Conservation (phyloP, 352 stramenopile genomes). For the Pythium phragmitis region DNA sequence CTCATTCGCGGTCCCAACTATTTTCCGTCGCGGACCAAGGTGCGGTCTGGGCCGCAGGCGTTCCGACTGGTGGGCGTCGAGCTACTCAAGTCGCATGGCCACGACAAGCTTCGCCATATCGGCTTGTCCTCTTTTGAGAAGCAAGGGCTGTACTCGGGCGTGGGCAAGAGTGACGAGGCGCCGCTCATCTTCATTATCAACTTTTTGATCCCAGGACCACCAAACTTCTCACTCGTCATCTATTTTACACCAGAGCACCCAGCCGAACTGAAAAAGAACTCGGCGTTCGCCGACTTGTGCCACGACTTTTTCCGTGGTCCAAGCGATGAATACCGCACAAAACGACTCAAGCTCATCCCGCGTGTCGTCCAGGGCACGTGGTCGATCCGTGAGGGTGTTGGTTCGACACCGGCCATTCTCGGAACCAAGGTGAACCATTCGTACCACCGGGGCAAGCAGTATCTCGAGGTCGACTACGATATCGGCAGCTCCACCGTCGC, state of each 20-base stretch:
- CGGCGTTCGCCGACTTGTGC: conserved; percentile 67
- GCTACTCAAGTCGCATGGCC: conserved; percentile 43
- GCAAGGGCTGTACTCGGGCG: conserved; percentile 27
- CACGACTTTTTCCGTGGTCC: conserved; percentile 56
- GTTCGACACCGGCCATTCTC: conserved; percentile 88
- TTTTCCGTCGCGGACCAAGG: conserved; percentile 56
- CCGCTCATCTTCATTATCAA: conserved; percentile 80
- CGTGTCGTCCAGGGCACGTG: conserved; percentile 89
- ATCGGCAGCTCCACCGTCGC: conserved; percentile 77
- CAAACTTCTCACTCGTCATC: conserved; percentile 67
- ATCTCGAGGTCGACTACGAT: conserved; percentile 79
- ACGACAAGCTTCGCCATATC: conserved; percentile 57
- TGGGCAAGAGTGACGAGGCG: conserved; percentile 24
- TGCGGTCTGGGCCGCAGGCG: conserved; percentile 54
- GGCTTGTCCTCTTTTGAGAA: conserved; percentile 67
- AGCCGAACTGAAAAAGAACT: conserved; percentile 57
- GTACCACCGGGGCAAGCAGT: conserved; percentile 70
- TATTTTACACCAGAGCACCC: conserved; percentile 78
- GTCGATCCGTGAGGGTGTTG: conserved; percentile 84
- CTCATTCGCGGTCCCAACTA: conserved; percentile 69
- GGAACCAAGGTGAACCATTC: conserved; percentile 87
- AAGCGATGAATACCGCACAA: conserved; percentile 66
- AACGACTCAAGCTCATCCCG: conserved; percentile 90
- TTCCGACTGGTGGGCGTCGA: conserved; percentile 71
- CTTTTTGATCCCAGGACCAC: conserved; percentile 73